Evolutionary conservation across 2,329 filamentous ascomycete species (phyloP), one percentile per base, ranked within the genome.

Genomic region (Claviceps capensis): DNA sequence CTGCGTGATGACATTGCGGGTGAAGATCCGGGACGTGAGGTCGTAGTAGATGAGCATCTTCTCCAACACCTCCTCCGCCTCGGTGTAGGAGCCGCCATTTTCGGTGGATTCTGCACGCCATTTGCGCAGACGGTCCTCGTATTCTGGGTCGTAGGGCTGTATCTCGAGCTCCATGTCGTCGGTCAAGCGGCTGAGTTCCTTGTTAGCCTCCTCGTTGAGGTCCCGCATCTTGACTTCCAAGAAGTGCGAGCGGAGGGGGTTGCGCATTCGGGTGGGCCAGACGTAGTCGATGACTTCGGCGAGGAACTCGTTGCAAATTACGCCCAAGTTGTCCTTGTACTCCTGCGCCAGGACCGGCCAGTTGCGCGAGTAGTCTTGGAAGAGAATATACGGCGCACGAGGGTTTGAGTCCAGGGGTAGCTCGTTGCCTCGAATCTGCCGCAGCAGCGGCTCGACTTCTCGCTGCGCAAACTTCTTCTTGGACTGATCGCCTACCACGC

Each of bases 11-110:
- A 74, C 69, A 55, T 77, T 77, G 51, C 74, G 67, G 30, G 73
- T 75, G 53, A 76, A 77, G 48, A 72, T 73, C 59, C 74, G 72
- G 6, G 72, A 72, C 2, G 73, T 74, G 8, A 77, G 67, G 41
- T 77, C 73, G 55, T 77, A 77, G 64, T 74, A 77, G 55, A 77
- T 77, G 50, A 77, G 65, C 74, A 76, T 77, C 66, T 77, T 77
- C 61, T 77, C 74, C 26, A 76, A 58, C 0, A 77, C 73, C 60
- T 77, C 74, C 53, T 77, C 72, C 0, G 74, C 74, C 53, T 77
- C 73, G 2, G 69, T 71, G 57, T 74, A 76, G 0, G 66, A 67
- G 26, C 68, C 70, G 0, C 72, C 73, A 6, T 75, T 68, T 54
- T 69, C 63, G 0, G 68, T 69, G 0, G 66, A 62, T 6, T 69